Percentiles rank a stretch among this genome's conserved stretches.
phyloP scores from a whole-genome alignment of 345 rosid genomes.

The Salix purpurea region DNA sequence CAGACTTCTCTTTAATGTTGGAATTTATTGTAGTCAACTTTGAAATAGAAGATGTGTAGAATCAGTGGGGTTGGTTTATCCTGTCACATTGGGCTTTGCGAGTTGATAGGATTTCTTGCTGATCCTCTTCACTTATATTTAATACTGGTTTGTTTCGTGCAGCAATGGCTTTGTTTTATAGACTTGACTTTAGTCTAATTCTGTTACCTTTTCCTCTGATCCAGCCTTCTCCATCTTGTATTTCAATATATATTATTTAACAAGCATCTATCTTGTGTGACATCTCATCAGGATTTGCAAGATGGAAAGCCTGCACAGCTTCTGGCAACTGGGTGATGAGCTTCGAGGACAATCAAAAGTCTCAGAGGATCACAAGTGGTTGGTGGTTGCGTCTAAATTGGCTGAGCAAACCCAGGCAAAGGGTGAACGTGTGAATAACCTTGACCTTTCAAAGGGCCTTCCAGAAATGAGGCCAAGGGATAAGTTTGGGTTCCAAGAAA shows the following conservation, averaged over 20 bases:
- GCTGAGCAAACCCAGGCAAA: constrained; percentile 81
- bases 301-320: constrained; percentile 62
- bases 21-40: neutral
- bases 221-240: neutral
- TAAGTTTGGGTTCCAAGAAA: constrained; percentile 69
- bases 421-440: constrained; percentile 86
- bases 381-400: constrained; percentile 76
- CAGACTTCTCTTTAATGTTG: neutral
- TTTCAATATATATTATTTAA: neutral
- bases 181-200: neutral
- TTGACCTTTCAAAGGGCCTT: constrained; percentile 70
- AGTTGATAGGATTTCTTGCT: neutral
- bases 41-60: neutral
- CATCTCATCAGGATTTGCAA: constrained; percentile 26
- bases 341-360: constrained; percentile 84
- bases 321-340: constrained; percentile 96
- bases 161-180: neutral
- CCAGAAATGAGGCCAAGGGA: constrained; percentile 59
- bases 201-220: neutral
- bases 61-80: neutral
- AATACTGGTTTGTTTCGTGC: neutral
- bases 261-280: constrained; percentile 3
- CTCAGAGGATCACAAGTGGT: constrained; percentile 85
- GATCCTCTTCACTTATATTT: neutral
- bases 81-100: neutral